phyloP scores from a whole-genome alignment of 176 grass and related monocot species.

The Oryza meridionalis region DNA sequence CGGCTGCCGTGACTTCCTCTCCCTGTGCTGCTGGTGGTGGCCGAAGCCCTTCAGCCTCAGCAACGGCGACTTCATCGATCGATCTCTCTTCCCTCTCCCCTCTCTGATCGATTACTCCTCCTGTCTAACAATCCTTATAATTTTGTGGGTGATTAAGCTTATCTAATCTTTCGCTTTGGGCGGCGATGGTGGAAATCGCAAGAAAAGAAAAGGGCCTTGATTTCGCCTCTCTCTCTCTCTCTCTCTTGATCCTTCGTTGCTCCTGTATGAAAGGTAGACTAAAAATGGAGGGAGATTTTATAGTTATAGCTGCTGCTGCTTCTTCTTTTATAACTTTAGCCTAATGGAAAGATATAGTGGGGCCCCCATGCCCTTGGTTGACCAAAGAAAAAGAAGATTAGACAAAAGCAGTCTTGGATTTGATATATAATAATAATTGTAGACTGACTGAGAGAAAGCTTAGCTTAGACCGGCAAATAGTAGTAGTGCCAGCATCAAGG shows the following conservation, averaged over 20 bases:
- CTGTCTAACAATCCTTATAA: not conserved
- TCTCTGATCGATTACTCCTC: not conserved
- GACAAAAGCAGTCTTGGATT: no score
- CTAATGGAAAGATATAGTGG: not conserved
- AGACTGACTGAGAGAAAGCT: not conserved
- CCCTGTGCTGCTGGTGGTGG: constrained; percentile 43
- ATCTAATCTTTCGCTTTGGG: not conserved
- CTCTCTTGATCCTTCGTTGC: not conserved
- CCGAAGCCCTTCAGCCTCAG: constrained; percentile 65
- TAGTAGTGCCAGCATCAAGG: not conserved
- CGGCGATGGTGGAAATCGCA: not conserved
- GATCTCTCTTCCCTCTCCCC: constrained; percentile 41
- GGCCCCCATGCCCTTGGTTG: constrained; percentile 33
- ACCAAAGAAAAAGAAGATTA: constrained; percentile 20
- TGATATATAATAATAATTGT: not conserved
- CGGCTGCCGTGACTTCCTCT: constrained; percentile 36
- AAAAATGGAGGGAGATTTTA: constrained; percentile 23
- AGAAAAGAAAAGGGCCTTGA: not conserved
- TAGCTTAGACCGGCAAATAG: not conserved
- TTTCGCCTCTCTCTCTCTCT: not conserved
- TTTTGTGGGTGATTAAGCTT: not conserved
- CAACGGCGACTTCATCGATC: constrained; percentile 92
- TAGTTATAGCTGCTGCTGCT: not conserved
- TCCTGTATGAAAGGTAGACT: constrained; percentile 2
- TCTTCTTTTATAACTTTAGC: not conserved